These are phyloP conservation scores for Viola pubescens DNA, from an alignment of 441 rosid genomes.

Conservation along the genomic window DNA sequence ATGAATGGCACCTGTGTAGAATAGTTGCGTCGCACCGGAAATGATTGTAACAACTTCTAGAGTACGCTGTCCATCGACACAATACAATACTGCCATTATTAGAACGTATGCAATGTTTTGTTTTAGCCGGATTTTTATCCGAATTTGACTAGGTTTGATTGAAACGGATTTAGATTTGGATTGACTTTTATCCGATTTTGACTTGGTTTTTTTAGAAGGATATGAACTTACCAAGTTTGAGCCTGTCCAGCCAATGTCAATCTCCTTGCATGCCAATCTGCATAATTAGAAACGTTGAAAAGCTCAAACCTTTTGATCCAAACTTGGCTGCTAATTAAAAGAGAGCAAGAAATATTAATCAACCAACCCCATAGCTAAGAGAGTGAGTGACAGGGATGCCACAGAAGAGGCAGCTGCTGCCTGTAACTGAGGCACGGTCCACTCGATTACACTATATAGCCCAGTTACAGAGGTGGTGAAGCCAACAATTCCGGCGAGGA, in stretches of 20 bases:
- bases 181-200: too few species aligned
- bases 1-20: slow-evolving; percentile 60
- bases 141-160: too few species aligned
- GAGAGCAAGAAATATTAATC: neutral
- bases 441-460: slow-evolving; percentile 35
- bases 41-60: slow-evolving; percentile 63
- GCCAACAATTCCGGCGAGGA: slow-evolving; percentile 73
- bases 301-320: neutral
- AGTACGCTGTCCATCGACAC: slow-evolving; percentile 44
- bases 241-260: slow-evolving; percentile 63
- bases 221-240: slow-evolving; percentile 47
- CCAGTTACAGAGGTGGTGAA: slow-evolving; percentile 67
- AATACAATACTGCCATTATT: neutral
- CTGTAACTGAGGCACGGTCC: slow-evolving; percentile 42
- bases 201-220: neutral
- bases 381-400: slow-evolving; percentile 55
- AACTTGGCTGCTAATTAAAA: neutral
- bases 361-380: slow-evolving; percentile 72
- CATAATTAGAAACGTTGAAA: slow-evolving; percentile 4
- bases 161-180: too few species aligned
- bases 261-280: slow-evolving; percentile 88
- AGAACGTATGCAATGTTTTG: too few species aligned
- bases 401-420: slow-evolving; percentile 67
- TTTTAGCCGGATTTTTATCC: too few species aligned
- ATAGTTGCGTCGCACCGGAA: slow-evolving; percentile 52